Evolutionary conservation across 495 filamentous ascomycete species (phyloP), one percentile per base, ranked within the genome.

Genomic region (Rhypophila decipiens): DNA sequence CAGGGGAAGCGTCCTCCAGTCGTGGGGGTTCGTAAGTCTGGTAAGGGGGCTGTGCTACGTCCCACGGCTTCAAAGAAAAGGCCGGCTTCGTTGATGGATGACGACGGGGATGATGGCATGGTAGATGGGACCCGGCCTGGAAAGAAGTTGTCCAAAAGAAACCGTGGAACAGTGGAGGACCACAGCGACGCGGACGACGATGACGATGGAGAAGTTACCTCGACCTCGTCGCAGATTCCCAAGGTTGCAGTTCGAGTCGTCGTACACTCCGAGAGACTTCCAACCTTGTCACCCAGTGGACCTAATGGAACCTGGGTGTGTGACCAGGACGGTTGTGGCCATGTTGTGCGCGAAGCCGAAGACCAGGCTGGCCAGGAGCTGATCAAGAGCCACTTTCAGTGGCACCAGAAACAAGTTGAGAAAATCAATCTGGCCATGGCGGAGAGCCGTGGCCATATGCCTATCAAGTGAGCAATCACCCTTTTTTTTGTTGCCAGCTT

Each of bases 281-380:
- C 69, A 17, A 74, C 66, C 24, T 70, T 58, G 44, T 66, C 58
- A 1, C 67, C 66, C 18, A 69, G 75, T 42, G 74, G 74, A 1
- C 78, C 79, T 7, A 73, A 82, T 38, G 80, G 85, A 39, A 76
- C 76, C 1, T 91, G 86, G 85, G 68, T 67, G 10, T 94, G 88
- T 57, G 74, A 77, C 23, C 75, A 86, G 46, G 77, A 79, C 27
- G 84, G 76, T 22, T 94, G 88, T 60, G 59, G 60, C 22, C 78
- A 82, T 45, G 68, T 81, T 24, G 75, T 88, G 19, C 74, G 78
- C 54, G 74, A 71, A 22, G 81, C 78, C 19, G 76, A 78, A 38
- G 71, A 75, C 11, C 66, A 74, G 27, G 67, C 71, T 2, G 78
- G 78, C 21, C 77, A 82, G 57, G 65, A 73, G 17, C 62, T 79